A percentile compares a stretch with the other conserved stretches of the same genome.
phyloP scores from a whole-genome alignment of 129 eudicot species.

The Helichrysum umbraculigerum region DNA sequence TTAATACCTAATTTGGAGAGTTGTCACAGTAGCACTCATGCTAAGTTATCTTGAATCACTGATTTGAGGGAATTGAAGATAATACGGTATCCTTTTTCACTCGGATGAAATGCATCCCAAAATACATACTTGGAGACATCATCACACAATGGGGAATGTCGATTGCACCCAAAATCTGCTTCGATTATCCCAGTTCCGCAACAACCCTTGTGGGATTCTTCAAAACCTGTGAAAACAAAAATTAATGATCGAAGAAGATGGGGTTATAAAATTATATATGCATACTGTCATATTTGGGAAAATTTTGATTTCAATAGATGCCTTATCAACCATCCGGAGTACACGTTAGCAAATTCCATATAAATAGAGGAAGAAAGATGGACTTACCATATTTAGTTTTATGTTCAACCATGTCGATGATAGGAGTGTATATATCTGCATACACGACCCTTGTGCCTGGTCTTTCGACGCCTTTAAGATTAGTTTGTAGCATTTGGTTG shows the following conservation, averaged over 20 bases:
- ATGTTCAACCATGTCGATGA: constrained; percentile 36
- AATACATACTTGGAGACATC: constrained; percentile 53
- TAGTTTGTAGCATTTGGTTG: constrained; percentile 32
- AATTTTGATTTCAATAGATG: too few relatives aligned
- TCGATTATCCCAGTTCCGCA: constrained; percentile 84
- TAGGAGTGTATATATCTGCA: constrained; percentile 45
- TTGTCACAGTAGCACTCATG: constrained; percentile 24
- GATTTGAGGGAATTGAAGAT: constrained; percentile 41
- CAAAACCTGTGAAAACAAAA: constrained; percentile 37
- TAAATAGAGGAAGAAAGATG: too few relatives aligned
- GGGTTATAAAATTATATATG: too few relatives aligned
- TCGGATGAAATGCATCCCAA: constrained; percentile 66
- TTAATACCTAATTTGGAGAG: too few relatives aligned
- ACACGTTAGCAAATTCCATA: too few relatives aligned
- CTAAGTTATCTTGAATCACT: constrained; percentile 25
- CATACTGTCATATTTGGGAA: too few relatives aligned
- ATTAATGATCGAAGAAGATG: not conserved
- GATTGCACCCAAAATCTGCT: constrained; percentile 53
- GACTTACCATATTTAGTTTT: constrained; percentile 28
- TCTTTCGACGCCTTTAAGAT: constrained; percentile 29
- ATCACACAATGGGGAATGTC: constrained; percentile 43
- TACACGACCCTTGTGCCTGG: constrained; percentile 33
- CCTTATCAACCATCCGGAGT: too few relatives aligned
- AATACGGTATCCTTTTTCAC: constrained; percentile 41
- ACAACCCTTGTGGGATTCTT: constrained; percentile 53